Evolutionary conservation across 805 yeast genomes (phyloP).

Genomic region (Clavispora vitiphila): DNA sequence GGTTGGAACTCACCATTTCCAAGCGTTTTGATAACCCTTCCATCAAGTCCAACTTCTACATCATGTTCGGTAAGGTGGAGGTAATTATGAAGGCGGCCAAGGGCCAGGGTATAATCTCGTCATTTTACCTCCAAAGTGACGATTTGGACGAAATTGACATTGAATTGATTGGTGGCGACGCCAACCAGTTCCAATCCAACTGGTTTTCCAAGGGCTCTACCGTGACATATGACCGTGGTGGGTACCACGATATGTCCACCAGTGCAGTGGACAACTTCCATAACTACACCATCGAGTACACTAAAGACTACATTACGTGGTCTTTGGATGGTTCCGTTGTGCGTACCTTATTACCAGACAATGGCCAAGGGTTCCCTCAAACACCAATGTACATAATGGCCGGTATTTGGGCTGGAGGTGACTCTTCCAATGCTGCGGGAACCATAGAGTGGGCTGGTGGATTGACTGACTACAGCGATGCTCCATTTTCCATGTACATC

Average conservation of each 20-base stretch:
- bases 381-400: slow-evolving; percentile 60
- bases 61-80: slow-evolving; percentile 86
- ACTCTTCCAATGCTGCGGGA: slow-evolving; percentile 23
- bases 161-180: slow-evolving; percentile 84
- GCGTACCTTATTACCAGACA: slow-evolving; percentile 52
- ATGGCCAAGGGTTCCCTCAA: slow-evolving; percentile 77
- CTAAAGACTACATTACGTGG: slow-evolving; percentile 60
- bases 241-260: slow-evolving; percentile 50
- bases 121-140: slow-evolving; percentile 75
- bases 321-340: slow-evolving; percentile 64
- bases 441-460: slow-evolving; percentile 26
- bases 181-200: slow-evolving; percentile 68
- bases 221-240: slow-evolving; percentile 75
- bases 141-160: slow-evolving; percentile 86
- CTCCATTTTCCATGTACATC: slow-evolving; percentile 20
- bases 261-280: slow-evolving; percentile 58
- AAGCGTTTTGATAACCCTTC: slow-evolving; percentile 75
- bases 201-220: slow-evolving; percentile 80
- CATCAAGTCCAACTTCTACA: slow-evolving; percentile 68
- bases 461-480: slow-evolving; percentile 17
- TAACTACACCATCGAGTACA: slow-evolving; percentile 86
- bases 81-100: slow-evolving; percentile 65
- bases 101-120: slow-evolving; percentile 77
- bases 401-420: slow-evolving; percentile 52
- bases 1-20: slow-evolving; percentile 56